Evolutionary conservation across 2,329 filamentous ascomycete genomes (phyloP), one percentile per base, ranked within the genome.

Genomic region (Epichloe aotearoae): DNA sequence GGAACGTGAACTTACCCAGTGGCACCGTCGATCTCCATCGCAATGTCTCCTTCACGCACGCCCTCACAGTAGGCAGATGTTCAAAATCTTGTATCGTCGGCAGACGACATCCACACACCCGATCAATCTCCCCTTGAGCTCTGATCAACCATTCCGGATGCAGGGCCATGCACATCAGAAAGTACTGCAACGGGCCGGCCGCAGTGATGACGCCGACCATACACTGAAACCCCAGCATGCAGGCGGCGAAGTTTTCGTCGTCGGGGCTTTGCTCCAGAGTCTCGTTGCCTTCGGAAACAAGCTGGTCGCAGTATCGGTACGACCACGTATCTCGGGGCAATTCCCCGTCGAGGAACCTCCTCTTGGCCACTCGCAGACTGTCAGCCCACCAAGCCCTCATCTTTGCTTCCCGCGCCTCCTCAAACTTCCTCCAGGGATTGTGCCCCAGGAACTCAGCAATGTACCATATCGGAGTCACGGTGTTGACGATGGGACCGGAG

Each of bases 1-100:
- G 26, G 26, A 26, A 26, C 26, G 26, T 26, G 26, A 26, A 26
- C 23, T 19, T 44, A 44, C 42, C 42, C 26, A 76, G 65, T 11
- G 76, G 75, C 4, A 79, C 74, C 37, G 75, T 71, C 4, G 76
- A 77, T 48, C 75, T 67, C 77, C 77, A 80, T 43, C 77, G 66
- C n/a, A 79, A 60, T 14, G 74, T 76, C 62, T 82, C 78, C 61
- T 80, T 79, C 26, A 80, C 63, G 41, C 75, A 75, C 1, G 77
- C 77, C 15, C 76, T 66, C 10, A 80, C 69, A 0, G 42, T 44
- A 15, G 42, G 42, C 42, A 44, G 42, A n/a, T 30, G 23, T 15
- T n/a, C 15, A n/a, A 30, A 44, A 44, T 44, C 42, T 15, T 17
- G 23, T 30, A 44, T 44, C 17, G 17, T n/a, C 42, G 42, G 42